Percentiles rank a stretch among this genome's conserved stretches.
Evolutionary conservation across 148 eudicot species (phyloP).

Genomic region (Fagopyrum tataricum): DNA sequence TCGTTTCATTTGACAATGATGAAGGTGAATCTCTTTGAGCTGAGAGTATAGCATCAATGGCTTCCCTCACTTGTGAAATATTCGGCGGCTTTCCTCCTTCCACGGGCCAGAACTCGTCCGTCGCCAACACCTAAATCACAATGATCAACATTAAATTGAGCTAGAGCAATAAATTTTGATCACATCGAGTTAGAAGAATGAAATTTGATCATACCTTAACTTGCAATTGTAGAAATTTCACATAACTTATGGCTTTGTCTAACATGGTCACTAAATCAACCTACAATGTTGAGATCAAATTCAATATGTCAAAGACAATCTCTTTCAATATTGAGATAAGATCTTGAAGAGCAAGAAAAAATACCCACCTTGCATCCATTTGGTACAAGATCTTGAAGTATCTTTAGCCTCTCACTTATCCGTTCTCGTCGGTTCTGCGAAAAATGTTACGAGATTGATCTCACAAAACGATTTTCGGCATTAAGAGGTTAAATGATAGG

Average conservation of each 20-base stretch:
- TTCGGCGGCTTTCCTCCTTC: conserved; percentile 85
- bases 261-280: conserved; percentile 98
- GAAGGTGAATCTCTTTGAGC: conserved; percentile 40
- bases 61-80: conserved; percentile 80
- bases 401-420: conserved; percentile 85
- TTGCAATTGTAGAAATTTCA: conserved; percentile 94
- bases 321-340: not conserved
- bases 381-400: conserved; percentile 90
- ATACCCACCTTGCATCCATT: conserved; percentile 78
- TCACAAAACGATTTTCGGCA: not conserved
- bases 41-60: conserved; percentile 73
- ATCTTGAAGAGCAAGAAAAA: not conserved
- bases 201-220: conserved; percentile 50
- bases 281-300: conserved; percentile 21
- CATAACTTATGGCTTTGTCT: conserved; percentile 91
- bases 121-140: conserved; percentile 65
- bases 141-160: not conserved
- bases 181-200: conserved; percentile 12
- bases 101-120: conserved; percentile 94
- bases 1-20: not conserved
- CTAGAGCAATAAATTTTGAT: not conserved
- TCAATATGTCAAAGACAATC: not conserved
- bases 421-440: conserved; percentile 86
- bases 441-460: not conserved
- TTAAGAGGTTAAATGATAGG: not conserved